Evolutionary conservation across 2,329 filamentous ascomycete genomes (phyloP).

Genomic region (Cladophialophora immunda): DNA sequence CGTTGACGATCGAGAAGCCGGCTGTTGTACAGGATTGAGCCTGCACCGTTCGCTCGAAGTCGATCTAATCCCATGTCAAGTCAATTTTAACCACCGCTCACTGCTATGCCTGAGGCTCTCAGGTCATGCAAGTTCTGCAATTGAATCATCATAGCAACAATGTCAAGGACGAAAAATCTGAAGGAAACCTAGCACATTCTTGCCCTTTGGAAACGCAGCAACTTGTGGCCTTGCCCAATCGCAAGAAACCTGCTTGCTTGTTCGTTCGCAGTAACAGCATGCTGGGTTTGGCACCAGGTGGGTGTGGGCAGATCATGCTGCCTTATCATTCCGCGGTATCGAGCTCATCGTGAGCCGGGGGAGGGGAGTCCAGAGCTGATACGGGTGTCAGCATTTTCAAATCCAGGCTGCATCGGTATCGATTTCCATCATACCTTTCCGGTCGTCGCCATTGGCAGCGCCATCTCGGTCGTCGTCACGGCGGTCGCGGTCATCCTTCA

Average conservation of each 20-base stretch:
- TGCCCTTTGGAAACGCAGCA: constrained; percentile 1
- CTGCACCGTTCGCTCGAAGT: constrained; percentile 36
- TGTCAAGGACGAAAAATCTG: constrained; percentile 27
- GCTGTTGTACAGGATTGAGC: constrained; percentile 30
- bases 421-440: constrained; percentile 74
- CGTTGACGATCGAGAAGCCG: constrained; percentile 20
- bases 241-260: constrained; percentile 3
- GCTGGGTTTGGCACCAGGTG: not conserved
- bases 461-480: constrained; percentile 76
- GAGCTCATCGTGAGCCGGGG: constrained; percentile 89
- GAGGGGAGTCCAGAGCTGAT: constrained; percentile 74
- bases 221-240: constrained; percentile 13
- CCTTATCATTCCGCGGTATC: constrained; percentile 80
- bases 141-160: constrained; percentile 25
- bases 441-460: constrained; percentile 83
- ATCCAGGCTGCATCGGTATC: constrained; percentile 34
- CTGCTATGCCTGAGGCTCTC: constrained; percentile 25
- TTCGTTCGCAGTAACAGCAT: not conserved
- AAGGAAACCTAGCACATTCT: constrained; percentile 30
- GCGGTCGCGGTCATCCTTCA: constrained; percentile 74
- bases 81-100: constrained; percentile 31
- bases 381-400: constrained; percentile 46
- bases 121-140: constrained; percentile 29
- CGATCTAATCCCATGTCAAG: constrained; percentile 37
- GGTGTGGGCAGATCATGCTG: not conserved